phyloP scores from a whole-genome alignment of 169 alveolate species.

The Plasmodium cynomolgi region DNA sequence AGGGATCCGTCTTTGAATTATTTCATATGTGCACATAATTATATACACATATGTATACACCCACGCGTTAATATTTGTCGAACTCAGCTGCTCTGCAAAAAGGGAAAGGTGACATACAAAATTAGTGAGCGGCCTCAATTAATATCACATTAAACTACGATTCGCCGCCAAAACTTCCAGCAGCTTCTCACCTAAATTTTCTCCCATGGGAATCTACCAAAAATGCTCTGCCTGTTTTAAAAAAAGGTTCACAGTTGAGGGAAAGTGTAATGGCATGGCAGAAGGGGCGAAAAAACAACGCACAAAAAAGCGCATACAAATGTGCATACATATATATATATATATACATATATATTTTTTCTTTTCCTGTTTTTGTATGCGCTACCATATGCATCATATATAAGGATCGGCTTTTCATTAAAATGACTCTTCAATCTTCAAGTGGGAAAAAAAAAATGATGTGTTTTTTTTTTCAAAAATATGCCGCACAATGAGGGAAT shows the following conservation, averaged over 20 bases:
- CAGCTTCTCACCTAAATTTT: constrained; percentile 49
- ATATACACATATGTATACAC: not conserved
- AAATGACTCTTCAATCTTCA: constrained; percentile 64
- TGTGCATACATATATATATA: not conserved
- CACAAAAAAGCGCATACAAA: not conserved
- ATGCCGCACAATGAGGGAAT: not conserved
- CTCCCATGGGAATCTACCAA: constrained; percentile 68
- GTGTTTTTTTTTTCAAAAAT: not conserved
- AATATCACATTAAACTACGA: not conserved
- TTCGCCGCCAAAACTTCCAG: not conserved
- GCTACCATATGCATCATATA: constrained; percentile 73
- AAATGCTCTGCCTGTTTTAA: constrained; percentile 72
- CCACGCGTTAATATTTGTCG: constrained; percentile 24
- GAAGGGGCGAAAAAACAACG: not conserved
- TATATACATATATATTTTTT: not conserved
- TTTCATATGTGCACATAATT: not conserved
- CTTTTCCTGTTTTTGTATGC: not conserved
- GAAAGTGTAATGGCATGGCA: not conserved
- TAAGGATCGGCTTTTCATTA: constrained; percentile 65
- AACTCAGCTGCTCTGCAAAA: constrained; percentile 70
- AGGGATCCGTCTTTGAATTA: constrained; percentile 6
- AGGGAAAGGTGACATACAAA: constrained; percentile 1
- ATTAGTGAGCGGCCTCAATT: not conserved
- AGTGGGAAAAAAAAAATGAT: not conserved
- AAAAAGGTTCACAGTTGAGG: not conserved